phyloP scores from a whole-genome alignment of 139 green algal species.

The Cymbomonas tetramitiformis region DNA sequence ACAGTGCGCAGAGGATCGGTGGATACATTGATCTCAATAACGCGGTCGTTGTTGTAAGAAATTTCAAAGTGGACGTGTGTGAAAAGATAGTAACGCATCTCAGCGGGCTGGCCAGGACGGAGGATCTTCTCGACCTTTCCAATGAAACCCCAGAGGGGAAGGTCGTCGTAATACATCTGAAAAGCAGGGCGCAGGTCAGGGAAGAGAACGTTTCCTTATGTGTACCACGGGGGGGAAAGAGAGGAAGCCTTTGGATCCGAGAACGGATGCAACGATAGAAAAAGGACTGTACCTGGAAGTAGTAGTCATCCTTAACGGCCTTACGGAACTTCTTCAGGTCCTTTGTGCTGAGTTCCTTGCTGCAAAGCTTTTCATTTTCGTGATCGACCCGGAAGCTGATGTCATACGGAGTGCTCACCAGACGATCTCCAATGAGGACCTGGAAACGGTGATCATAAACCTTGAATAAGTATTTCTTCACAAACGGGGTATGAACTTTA shows the following conservation, averaged over 20 bases:
- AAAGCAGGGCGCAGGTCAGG: too few relatives aligned
- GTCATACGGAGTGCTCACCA: conserved; percentile 73
- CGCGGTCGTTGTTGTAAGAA: conserved; percentile 37
- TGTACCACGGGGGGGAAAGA: too few relatives aligned
- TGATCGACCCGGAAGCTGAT: conserved; percentile 68
- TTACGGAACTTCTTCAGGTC: conserved; percentile 65
- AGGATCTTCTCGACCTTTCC: conserved; percentile 36
- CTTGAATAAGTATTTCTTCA: too few relatives aligned
- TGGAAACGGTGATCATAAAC: too few relatives aligned
- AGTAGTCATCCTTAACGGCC: conserved; percentile 80
- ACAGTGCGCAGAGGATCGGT: conserved; percentile 44
- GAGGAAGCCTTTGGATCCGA: too few relatives aligned
- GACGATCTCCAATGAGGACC: conserved; percentile 36
- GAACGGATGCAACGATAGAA: too few relatives aligned
- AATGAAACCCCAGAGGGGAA: conserved; percentile 87
- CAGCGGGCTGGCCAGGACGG: not conserved
- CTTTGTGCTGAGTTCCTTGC: conserved; percentile 43
- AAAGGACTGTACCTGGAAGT: too few relatives aligned
- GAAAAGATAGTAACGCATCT: conserved; percentile 36
- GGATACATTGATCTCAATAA: conserved; percentile 71
- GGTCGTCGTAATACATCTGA: conserved; percentile 68
- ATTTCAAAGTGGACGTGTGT: conserved; percentile 46
- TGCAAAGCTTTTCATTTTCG: conserved; percentile 67
- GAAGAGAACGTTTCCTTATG: too few relatives aligned
- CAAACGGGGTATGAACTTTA: too few relatives aligned